Conservation (phyloP, 257 asterid species). For the Fraxinus cuspidata region DNA sequence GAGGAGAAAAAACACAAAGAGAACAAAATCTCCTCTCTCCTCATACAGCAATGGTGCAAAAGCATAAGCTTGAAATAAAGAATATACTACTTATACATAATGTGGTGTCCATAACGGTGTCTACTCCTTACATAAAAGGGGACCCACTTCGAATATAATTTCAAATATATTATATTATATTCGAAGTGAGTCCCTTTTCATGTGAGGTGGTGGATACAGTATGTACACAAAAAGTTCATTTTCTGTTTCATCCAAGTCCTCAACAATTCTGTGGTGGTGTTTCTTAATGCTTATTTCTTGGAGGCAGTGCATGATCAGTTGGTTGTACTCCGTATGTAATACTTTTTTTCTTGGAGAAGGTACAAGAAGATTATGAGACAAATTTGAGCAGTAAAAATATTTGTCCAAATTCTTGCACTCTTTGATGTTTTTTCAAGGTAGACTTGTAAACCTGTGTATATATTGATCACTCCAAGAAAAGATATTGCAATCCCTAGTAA, state of each 20-base stretch:
- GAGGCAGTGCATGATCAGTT: constrained; percentile 57
- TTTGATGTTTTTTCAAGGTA: constrained; percentile 59
- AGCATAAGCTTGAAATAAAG: no score
- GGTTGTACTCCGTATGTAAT: constrained; percentile 59
- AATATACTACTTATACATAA: no score
- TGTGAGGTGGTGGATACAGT: no score
- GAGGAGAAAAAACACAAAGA: not conserved
- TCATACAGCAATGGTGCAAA: not conserved
- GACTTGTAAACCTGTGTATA: constrained; percentile 79
- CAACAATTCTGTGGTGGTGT: constrained; percentile 34
- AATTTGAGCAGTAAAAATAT: constrained; percentile 57
- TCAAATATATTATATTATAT: no score
- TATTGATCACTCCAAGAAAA: constrained; percentile 64
- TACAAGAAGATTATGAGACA: constrained; percentile 51
- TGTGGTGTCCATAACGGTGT: no score
- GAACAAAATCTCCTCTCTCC: not conserved
- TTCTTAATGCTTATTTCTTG: constrained; percentile 39
- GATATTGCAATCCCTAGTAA: constrained; percentile 61
- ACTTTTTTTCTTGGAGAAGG: constrained; percentile 84
- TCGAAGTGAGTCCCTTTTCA: no score
- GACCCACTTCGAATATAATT: no score
- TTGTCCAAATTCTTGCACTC: constrained; percentile 56
- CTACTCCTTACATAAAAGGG: no score
- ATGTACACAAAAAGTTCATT: not conserved
- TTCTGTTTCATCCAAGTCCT: not conserved